Evolutionary conservation across 768 basidiomycete species (phyloP), one percentile per base, ranked within the genome.

Genomic region (Mycena vulgaris): DNA sequence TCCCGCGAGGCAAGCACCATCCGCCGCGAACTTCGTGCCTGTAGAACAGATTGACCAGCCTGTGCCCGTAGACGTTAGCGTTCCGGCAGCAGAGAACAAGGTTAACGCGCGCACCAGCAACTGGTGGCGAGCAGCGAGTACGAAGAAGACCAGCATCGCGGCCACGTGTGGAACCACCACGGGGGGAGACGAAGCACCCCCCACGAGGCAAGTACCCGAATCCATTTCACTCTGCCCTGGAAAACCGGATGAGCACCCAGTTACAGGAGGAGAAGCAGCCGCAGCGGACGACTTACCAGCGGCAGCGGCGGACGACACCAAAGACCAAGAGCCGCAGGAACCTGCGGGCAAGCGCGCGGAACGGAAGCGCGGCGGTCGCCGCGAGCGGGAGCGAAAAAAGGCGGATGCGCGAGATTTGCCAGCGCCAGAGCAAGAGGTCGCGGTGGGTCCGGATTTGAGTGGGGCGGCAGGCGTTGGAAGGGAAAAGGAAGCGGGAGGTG

Each of bases 141-240:
- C 48, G 48, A 49, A 5, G 11, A 27, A 5, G 14, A 10, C 23
- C 25, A 14, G 8, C 48, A 25, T 13, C 7, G 30, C 33, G 10
- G 35, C 33, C 13, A 56, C 35, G 33, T 35, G 23, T 2, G 53
- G 14, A n/a, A 68, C 51, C 51, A 62, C 57, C 60, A 28, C 45
- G 60, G 67, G 67, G 57, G 66, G 66, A 25, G 58, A 57, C 42
- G 37, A 48, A 30, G 51, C 58, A 53, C 66, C 66, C 57, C 66
- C 66, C 51, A 39, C 66, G 40, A 67, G 66, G 66, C 66, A 53
- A 67, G 66, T 57, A 42, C 52, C 31, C n/a, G 30, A 21, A 2
- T 17, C 14, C 17, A 19, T 21, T 14, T 21, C 6, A 19, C 9
- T 11, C 19, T 2, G 9, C 21, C 21, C 27, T 8, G 30, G 8